These are phyloP conservation scores for Collariella sp. DNA, from an alignment of 495 filamentous ascomycete genomes.

Conservation along the genomic window DNA sequence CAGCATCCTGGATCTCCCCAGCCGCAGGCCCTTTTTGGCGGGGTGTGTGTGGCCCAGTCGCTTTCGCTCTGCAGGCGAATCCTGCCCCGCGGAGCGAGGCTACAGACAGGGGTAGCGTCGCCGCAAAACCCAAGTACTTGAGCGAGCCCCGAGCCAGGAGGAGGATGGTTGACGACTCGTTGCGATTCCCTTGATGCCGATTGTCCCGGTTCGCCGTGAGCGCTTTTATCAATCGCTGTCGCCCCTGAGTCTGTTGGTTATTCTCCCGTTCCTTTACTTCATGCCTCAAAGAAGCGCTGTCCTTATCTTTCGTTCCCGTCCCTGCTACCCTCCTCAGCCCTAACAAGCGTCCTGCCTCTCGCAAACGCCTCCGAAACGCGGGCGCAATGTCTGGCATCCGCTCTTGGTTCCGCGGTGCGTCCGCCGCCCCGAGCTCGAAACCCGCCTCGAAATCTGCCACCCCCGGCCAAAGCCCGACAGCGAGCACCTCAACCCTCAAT, in stretches of 20 bases:
- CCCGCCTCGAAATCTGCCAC: conserved; percentile 12
- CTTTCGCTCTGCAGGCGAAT: not conserved
- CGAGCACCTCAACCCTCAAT: conserved; percentile 16
- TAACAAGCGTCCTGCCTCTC: not conserved
- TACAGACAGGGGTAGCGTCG: not conserved
- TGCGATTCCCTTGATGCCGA: not conserved
- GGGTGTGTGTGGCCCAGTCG: not conserved
- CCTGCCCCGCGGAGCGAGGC: not conserved
- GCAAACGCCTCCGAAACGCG: not conserved
- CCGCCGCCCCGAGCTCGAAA: conserved; percentile 19
- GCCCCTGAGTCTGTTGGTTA: not conserved
- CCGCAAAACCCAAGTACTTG: not conserved
- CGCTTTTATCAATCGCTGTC: not conserved
- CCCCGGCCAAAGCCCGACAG: conserved; percentile 18
- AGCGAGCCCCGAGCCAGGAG: no score
- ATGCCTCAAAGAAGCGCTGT: not conserved
- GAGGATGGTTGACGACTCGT: not conserved
- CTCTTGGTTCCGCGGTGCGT: conserved; percentile 25
- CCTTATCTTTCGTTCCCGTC: not conserved
- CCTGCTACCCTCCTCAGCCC: conserved; percentile 2
- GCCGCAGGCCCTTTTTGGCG: not conserved
- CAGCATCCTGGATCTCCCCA: not conserved
- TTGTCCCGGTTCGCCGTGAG: not conserved
- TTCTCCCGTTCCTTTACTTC: not conserved
- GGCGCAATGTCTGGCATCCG: conserved; percentile 23